Percentiles rank a stretch among this genome's conserved stretches.
phyloP scores from a whole-genome alignment of 768 basidiomycete genomes.

The Sarcodon aspratus region DNA sequence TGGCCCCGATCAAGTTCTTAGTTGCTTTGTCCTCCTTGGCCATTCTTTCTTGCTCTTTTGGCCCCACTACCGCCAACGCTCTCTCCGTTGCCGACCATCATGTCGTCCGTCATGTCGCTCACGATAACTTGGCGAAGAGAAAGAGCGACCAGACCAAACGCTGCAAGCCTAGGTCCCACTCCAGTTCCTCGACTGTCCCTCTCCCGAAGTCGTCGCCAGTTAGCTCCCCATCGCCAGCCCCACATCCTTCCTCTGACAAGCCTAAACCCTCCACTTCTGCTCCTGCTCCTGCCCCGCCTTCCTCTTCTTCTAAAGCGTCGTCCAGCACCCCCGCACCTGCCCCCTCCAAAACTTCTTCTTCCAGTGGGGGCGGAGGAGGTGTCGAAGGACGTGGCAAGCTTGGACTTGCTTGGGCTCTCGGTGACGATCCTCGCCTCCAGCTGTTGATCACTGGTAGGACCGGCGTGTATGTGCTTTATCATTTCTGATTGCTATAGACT shows the following conservation, averaged over 20 bases:
- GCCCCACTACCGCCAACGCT: slow-evolving; percentile 36
- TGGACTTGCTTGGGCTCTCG: slow-evolving; percentile 59
- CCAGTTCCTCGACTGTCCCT: slow-evolving; percentile 8
- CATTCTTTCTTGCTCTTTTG: slow-evolving; percentile 40
- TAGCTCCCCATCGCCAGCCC: slow-evolving; percentile 5
- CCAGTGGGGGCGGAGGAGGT: slow-evolving; percentile 5
- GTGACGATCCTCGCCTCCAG: slow-evolving; percentile 34
- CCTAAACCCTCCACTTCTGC: background rate
- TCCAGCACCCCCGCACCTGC: slow-evolving; percentile 8
- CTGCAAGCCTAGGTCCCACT: slow-evolving; percentile 44
- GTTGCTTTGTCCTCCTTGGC: slow-evolving; percentile 48
- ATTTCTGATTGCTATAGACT: background rate
- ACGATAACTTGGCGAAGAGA: slow-evolving; percentile 30
- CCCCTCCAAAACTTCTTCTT: slow-evolving; percentile 8
- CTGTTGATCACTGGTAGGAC: slow-evolving; percentile 38
- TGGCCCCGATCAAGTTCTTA: slow-evolving; percentile 32
- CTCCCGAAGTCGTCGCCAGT: slow-evolving; percentile 1
- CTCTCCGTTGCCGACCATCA: slow-evolving; percentile 23
- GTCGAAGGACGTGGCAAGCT: slow-evolving; percentile 27
- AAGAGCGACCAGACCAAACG: slow-evolving; percentile 33
- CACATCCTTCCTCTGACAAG: slow-evolving; percentile 7
- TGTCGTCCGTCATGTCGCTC: slow-evolving; percentile 32
- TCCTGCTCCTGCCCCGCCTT: background rate
- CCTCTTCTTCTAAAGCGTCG: slow-evolving; percentile 1
- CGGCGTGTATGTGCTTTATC: slow-evolving; percentile 23